Evolutionary conservation across 2,329 filamentous ascomycete species (phyloP).

Genomic region (Penicillium palitans): DNA sequence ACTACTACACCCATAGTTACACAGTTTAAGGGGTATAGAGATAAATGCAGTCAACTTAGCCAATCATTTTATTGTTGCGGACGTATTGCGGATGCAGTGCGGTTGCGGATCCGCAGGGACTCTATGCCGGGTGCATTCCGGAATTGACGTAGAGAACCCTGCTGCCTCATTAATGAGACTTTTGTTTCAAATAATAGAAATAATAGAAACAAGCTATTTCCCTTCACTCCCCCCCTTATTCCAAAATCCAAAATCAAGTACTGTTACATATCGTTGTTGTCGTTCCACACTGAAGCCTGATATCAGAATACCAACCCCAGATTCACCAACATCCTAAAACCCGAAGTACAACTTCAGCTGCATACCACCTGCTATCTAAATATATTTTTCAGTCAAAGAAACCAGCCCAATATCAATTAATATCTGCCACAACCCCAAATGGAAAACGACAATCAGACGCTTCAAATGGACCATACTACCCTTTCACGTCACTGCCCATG

Average conservation of each 20-base stretch:
- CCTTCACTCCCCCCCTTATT: background rate
- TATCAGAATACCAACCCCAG: background rate
- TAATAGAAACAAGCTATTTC: background rate
- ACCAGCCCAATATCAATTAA: background rate
- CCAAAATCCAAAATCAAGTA: background rate
- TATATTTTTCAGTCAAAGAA: background rate
- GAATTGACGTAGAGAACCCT: slow-evolving; percentile 16
- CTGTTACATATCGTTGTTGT: background rate
- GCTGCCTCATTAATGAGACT: slow-evolving; percentile 4
- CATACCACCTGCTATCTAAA: background rate
- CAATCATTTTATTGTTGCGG: background rate
- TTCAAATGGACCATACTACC: background rate
- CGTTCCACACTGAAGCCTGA: background rate
- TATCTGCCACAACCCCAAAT: background rate
- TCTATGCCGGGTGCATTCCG: slow-evolving; percentile 19
- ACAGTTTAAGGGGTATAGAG: background rate
- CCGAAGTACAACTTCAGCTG: background rate
- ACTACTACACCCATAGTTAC: background rate
- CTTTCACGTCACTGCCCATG: slow-evolving; percentile 1
- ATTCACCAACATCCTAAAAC: background rate
- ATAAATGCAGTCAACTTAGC: background rate
- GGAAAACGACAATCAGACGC: background rate
- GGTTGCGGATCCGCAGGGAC: background rate
- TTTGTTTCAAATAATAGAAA: slow-evolving; percentile 1
- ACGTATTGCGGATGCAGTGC: background rate